Percentiles rank a stretch among this genome's conserved stretches.
Conservation (phyloP, 129 eudicot genomes). For the Daucus carota region DH1_v3.0 NC_030386.2:35280001-35280500, state of each 20-base stretch:
- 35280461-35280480: conserved; percentile 30
- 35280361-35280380: conserved; percentile 27
- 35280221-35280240: conserved; percentile 2
- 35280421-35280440: conserved; percentile 31
- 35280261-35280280: neutral
- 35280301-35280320: conserved; percentile 28
- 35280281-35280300: conserved; percentile 29
- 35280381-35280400: conserved; percentile 34
- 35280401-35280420: conserved; percentile 34
- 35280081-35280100: neutral
- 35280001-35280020: neutral
- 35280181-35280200: conserved; percentile 1
- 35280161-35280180: neutral
- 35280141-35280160: neutral
- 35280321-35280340: conserved; percentile 23
- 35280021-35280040: conserved; percentile 8
- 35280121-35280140: conserved; percentile 1
- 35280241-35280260: conserved; percentile 1
- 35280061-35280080: neutral
- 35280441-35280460: conserved; percentile 29
- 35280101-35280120: neutral
- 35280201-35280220: neutral
- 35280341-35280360: conserved; percentile 32
- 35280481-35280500: conserved; percentile 29
- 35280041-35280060: conserved; percentile 7